Base-by-base conservation (phyloP, 2,329 filamentous ascomycete genomes). In the Penicillium freii region DNA sequence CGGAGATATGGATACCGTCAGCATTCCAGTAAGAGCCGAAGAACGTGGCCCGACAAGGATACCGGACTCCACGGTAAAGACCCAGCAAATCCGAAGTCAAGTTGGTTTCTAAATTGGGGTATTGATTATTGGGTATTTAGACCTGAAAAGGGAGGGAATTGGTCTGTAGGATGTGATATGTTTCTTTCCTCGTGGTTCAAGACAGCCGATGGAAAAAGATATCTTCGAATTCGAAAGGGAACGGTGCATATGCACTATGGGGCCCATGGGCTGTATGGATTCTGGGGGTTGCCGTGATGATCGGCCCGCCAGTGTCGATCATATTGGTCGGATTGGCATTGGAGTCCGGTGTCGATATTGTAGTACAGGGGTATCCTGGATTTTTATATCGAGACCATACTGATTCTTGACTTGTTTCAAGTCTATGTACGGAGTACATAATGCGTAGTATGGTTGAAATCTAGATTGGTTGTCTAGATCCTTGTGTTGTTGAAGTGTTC, bases 251-350 rank as follows among this genome's bases (percentile, higher is more conserved):
- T 44, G 31, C 38, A 27, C 9, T 43, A 51, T 51, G 53, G 53
- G 23, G 39, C 11, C 17, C 27, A 15, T 39, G 7, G 39, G 25
- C 42, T 27, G 17, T 7, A 49, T 43, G 17, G 39, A 55, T 15
- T 44, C 53, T 56, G 53, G 46, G 47, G 39, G 27, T 13, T 23
- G 8, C 31, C 33, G 31, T 42, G 45, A 34, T 49, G 53, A 51
- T 55, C 53, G 38, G 29, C 53, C 53, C 31, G 23, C 21, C 45
- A 31, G 39, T 27, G 53, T 51, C 46, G 53, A 56, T 56, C 53
- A 51, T 39, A 38, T 13, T 40, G 43, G 25, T 48, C 17, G 27
- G 13, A 13, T 40, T 40, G 25, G 15, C 4, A 21, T 34, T 23
- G 19, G 5, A 13, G 19, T 23, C 23, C 27, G 21, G 21, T 25